Evolutionary conservation across 768 basidiomycete species (phyloP).

Genomic region (Agaricus blazei): DNA sequence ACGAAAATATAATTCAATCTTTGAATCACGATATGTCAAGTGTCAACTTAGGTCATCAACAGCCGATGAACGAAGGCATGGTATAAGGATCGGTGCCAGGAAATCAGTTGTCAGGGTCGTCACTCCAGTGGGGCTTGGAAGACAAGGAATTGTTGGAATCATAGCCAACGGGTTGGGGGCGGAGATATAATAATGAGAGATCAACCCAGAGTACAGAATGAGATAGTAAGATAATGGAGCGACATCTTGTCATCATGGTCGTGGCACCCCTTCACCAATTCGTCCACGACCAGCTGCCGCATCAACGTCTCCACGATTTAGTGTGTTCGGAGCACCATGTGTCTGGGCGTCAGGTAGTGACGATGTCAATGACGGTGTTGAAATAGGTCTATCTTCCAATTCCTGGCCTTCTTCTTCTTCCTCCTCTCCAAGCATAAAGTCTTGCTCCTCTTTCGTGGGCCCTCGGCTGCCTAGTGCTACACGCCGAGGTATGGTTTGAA

Average conservation of each 20-base stretch:
- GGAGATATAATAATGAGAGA: too few relatives aligned
- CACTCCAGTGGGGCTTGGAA: too few relatives aligned
- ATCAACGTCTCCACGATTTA: neutral
- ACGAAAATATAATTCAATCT: too few relatives aligned
- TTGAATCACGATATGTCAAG: too few relatives aligned
- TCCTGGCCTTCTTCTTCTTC: constrained; percentile 23
- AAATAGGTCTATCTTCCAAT: constrained; percentile 7
- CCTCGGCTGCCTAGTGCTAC: constrained; percentile 6
- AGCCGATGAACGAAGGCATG: too few relatives aligned
- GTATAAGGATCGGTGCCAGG: too few relatives aligned
- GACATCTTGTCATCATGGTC: neutral
- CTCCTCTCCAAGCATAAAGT: constrained; percentile 31
- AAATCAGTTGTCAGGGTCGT: too few relatives aligned
- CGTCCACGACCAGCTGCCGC: neutral
- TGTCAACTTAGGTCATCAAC: too few relatives aligned
- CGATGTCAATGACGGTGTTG: neutral
- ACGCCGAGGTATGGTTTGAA: constrained; percentile 5
- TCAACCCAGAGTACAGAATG: neutral
- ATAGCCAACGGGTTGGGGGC: too few relatives aligned
- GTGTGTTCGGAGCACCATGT: neutral
- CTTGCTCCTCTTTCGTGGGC: constrained; percentile 25
- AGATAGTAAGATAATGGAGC: too few relatives aligned
- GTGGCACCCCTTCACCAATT: neutral
- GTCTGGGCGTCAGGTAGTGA: neutral
- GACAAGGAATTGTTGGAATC: too few relatives aligned